Evolutionary conservation across 73 alveolate species (phyloP), one percentile per base, ranked within the genome.

Genomic region (Strombidium stylifer): DNA sequence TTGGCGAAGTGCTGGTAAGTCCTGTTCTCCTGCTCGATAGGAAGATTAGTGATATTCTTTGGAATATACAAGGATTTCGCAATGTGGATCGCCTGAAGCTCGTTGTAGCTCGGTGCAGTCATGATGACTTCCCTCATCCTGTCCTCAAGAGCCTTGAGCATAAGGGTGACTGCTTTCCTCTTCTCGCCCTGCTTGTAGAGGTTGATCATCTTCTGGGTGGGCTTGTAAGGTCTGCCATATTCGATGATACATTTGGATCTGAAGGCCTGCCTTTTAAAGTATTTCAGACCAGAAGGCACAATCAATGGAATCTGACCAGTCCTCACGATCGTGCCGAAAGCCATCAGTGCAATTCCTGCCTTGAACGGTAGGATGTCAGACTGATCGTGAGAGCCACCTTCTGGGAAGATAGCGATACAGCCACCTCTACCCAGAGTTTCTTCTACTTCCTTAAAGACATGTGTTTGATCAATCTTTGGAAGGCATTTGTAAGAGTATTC

Each of bases 361-460:
- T 95, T 95, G 7, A 95, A 69, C 31, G 96, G 97, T 45, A 95
- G 71, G 35, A 93, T 62, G 23, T 87, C 90, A 6, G 98, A 68
- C 31, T 87, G 66, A 84, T 95, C 99, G 71, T 95, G 99, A 14
- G 98, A 93, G 6, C 98, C 97, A 37, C 98, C 99, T 78, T 95
- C 99, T 1, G 99, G 99, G 82, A 95, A 95, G 31, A 95, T 95
- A 27, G 98, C 98, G 19, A 95, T 82, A 24, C 97, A 89, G 60
- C 90, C 42, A 15, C 94, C 96, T 50, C 87, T 73, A n/a, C 54
- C 69, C 42, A 95, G 80, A 32, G 87, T 89, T 27, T 69, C 46
- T 75, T 77, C 73, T 21, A 95, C 96, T 44, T 85, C 82, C 53
- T 88, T 96, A 59, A 84, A 95, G 64, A 95, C 88, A 34, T 70